Conservation (phyloP, 257 asterid genomes). For the Solanum neorickii region DNA sequence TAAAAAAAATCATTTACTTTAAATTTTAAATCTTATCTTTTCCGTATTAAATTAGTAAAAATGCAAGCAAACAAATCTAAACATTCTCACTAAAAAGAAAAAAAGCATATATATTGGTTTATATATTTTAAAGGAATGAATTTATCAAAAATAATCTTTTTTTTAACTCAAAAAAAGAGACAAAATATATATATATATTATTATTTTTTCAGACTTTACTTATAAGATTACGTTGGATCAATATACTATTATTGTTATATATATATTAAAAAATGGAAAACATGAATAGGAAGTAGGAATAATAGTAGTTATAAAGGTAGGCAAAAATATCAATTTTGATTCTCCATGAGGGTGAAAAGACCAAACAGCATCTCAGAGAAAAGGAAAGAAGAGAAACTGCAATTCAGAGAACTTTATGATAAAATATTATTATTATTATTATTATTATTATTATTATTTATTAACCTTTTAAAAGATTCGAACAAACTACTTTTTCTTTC, state of each 20-base stretch:
- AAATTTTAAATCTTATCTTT: background rate
- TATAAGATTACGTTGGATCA: fast-evolving
- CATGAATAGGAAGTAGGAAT: slow-evolving; percentile 20
- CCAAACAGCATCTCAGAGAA: slow-evolving; percentile 30
- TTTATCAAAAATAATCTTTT: background rate
- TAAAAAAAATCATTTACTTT: background rate
- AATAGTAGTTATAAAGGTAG: background rate
- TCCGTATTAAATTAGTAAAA: background rate
- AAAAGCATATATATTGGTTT: background rate
- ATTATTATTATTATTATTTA: background rate
- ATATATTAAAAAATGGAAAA: background rate
- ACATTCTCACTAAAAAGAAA: background rate
- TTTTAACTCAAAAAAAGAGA: background rate
- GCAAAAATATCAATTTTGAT: slow-evolving; percentile 12
- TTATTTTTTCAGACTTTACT: background rate
- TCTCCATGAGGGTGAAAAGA: slow-evolving; percentile 26
- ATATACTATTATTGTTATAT: background rate
- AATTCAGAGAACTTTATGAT: background rate
- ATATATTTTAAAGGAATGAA: background rate
- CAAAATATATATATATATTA: background rate
- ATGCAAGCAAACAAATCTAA: background rate
- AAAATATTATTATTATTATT: background rate
- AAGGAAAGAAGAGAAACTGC: slow-evolving; percentile 19
- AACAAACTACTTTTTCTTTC: background rate
- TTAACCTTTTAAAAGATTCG: background rate